Percentiles rank a stretch among this genome's conserved stretches.
phyloP scores from a whole-genome alignment of 179 eudicot genomes.

The Silene vulgaris region DNA sequence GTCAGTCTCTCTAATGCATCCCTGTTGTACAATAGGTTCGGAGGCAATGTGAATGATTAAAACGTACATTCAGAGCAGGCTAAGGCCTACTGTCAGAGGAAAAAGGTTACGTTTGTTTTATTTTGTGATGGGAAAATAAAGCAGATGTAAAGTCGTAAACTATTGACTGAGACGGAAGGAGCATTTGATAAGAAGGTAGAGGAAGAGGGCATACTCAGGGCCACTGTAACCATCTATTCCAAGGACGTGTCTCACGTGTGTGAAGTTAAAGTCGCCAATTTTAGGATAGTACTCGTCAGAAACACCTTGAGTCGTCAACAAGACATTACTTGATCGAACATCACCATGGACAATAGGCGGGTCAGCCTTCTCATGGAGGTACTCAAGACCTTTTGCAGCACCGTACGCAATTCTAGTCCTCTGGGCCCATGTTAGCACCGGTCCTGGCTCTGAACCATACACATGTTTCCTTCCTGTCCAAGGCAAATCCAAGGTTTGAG shows the following conservation, averaged over 20 bases:
- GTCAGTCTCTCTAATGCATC: slow-evolving; percentile 69
- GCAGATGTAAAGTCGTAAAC: too few relatives aligned
- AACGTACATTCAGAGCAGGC: too few relatives aligned
- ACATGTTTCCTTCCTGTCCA: slow-evolving; percentile 68
- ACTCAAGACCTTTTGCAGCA: slow-evolving; percentile 79
- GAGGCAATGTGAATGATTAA: neutral
- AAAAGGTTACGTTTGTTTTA: too few relatives aligned
- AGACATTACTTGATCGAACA: slow-evolving; percentile 70
- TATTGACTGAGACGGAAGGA: too few relatives aligned
- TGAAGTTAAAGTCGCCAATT: slow-evolving; percentile 71
- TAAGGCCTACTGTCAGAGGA: too few relatives aligned
- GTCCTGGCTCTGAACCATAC: slow-evolving; percentile 75
- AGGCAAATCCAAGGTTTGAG: neutral
- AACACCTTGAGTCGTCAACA: slow-evolving; percentile 30
- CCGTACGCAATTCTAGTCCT: slow-evolving; percentile 70
- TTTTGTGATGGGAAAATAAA: too few relatives aligned
- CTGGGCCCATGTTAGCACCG: slow-evolving; percentile 58
- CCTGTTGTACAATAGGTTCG: slow-evolving; percentile 24
- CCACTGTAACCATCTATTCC: slow-evolving; percentile 28
- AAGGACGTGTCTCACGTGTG: slow-evolving; percentile 12
- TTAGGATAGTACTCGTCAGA: slow-evolving; percentile 45
- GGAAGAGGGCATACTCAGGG: slow-evolving; percentile 47
- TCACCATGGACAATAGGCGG: slow-evolving; percentile 73
- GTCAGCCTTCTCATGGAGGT: slow-evolving; percentile 68
- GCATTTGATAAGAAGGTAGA: neutral